phyloP scores from a whole-genome alignment of 2,329 filamentous ascomycete species.

The Fusarium hainanense region DNA sequence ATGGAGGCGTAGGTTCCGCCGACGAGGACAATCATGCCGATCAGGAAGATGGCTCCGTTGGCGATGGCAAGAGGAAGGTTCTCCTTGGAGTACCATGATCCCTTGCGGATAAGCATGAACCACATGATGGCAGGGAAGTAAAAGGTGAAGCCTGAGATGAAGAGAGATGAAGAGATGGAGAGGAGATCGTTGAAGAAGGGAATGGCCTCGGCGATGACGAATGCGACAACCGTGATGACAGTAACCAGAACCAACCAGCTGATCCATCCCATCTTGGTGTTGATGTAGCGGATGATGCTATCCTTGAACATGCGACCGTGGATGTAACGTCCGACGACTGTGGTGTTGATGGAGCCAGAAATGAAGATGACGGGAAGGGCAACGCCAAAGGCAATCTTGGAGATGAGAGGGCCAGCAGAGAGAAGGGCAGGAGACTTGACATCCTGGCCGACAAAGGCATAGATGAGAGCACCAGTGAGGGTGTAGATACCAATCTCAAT shows the following conservation, averaged over 20 bases:
- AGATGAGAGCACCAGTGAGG: constrained; percentile 73
- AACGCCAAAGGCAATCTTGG: constrained; percentile 76
- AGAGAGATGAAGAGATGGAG: constrained; percentile 62
- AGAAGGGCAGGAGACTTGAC: constrained; percentile 76
- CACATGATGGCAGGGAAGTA: constrained; percentile 58
- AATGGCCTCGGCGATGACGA: constrained; percentile 77
- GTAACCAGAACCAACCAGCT: constrained; percentile 70
- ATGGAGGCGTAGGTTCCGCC: constrained; percentile 51
- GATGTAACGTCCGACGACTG: constrained; percentile 59
- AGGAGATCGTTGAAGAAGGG: constrained; percentile 78
- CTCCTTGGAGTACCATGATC: constrained; percentile 46
- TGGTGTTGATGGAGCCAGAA: constrained; percentile 75
- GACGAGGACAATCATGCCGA: constrained; percentile 49
- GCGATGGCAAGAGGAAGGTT: constrained; percentile 45
- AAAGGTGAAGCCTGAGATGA: constrained; percentile 60
- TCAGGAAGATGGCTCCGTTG: constrained; percentile 46
- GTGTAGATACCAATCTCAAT: constrained; percentile 75
- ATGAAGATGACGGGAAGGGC: constrained; percentile 80
- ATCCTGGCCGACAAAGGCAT: constrained; percentile 72
- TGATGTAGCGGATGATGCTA: constrained; percentile 59
- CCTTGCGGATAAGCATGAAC: constrained; percentile 54
- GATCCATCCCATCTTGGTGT: constrained; percentile 60
- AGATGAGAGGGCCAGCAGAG: constrained; percentile 67
- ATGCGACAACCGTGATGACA: constrained; percentile 70
- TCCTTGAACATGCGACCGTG: constrained; percentile 59